These are phyloP conservation scores for Aspergillus sclerotiicarbonarius DNA, from an alignment of 495 filamentous ascomycete genomes.

Conservation along the genomic window DNA sequence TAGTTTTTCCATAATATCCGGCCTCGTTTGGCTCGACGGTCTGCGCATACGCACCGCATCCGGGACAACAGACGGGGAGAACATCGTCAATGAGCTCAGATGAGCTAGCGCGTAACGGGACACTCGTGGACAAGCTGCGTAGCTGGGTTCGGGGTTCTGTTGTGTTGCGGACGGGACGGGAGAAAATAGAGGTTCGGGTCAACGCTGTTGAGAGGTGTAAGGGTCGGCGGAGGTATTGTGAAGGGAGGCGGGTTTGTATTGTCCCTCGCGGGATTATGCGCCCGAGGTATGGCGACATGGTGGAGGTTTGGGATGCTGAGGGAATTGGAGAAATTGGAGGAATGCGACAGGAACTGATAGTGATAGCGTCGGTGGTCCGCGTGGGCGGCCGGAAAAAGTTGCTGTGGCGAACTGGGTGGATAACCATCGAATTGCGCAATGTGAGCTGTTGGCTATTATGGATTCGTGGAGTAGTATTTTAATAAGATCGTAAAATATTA, in stretches of 20 bases:
- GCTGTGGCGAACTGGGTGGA: conserved; percentile 14
- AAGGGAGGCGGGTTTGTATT: conserved; percentile 2
- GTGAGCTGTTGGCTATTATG: too few relatives aligned
- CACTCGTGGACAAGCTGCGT: conserved; percentile 26
- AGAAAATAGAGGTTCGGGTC: conserved; percentile 1
- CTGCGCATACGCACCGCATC: conserved; percentile 86
- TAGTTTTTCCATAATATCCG: conserved; percentile 68
- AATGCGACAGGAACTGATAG: conserved; percentile 13
- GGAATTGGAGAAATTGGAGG: conserved; percentile 22
- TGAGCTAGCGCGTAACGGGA: conserved; percentile 1
- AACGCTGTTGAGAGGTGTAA: conserved; percentile 2
- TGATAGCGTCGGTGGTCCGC: conserved; percentile 23
- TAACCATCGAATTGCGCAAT: background rate
- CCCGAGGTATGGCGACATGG: conserved; percentile 35
- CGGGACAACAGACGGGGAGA: conserved; percentile 61
- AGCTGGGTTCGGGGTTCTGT: conserved; percentile 8
- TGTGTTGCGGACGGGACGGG: conserved; percentile 11
- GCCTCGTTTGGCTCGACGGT: conserved; percentile 63
- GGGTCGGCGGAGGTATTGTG: background rate
- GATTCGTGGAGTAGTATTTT: background rate
- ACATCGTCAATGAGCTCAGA: conserved; percentile 14
- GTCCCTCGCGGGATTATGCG: conserved; percentile 25
- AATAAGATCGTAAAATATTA: background rate
- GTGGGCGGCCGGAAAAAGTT: conserved; percentile 15
- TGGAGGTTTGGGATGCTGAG: conserved; percentile 12